These are phyloP conservation scores for Pseudozyma thailandica DNA, from an alignment of 1,284 basidiomycete species.

Conservation along the genomic window DNA sequence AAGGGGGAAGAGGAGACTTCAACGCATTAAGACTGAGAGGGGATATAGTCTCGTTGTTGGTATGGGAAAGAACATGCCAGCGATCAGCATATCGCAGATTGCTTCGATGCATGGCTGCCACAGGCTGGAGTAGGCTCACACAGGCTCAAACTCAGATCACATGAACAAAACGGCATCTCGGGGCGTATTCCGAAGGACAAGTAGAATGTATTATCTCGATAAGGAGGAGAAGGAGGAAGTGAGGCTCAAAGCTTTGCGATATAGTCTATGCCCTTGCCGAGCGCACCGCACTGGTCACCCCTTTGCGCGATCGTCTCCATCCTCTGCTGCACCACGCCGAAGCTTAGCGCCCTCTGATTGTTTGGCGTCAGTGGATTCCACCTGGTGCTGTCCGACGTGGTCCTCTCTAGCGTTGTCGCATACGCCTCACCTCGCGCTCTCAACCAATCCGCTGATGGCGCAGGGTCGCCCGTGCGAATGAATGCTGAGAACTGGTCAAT, in stretches of 20 bases:
- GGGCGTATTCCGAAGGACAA: too few relatives aligned
- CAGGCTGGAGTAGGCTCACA: too few relatives aligned
- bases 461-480: conserved; percentile 35
- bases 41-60: too few relatives aligned
- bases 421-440: conserved; percentile 30
- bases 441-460: conserved; percentile 21
- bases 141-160: too few relatives aligned
- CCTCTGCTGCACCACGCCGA: conserved; percentile 37
- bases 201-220: neutral
- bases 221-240: too few relatives aligned
- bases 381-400: conserved; percentile 3
- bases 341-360: conserved; percentile 20
- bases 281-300: conserved; percentile 39
- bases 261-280: conserved; percentile 35
- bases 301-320: conserved; percentile 33
- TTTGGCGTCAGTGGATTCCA: conserved; percentile 29
- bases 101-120: too few relatives aligned
- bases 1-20: too few relatives aligned
- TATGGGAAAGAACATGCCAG: too few relatives aligned
- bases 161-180: too few relatives aligned
- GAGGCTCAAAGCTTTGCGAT: conserved; percentile 31
- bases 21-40: too few relatives aligned
- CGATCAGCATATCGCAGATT: too few relatives aligned
- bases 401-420: conserved; percentile 22
- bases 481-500: conserved; percentile 44